These are phyloP conservation scores for Astrothelium macrocarpum DNA, from an alignment of 495 filamentous ascomycete species.

Conservation along the genomic window DNA sequence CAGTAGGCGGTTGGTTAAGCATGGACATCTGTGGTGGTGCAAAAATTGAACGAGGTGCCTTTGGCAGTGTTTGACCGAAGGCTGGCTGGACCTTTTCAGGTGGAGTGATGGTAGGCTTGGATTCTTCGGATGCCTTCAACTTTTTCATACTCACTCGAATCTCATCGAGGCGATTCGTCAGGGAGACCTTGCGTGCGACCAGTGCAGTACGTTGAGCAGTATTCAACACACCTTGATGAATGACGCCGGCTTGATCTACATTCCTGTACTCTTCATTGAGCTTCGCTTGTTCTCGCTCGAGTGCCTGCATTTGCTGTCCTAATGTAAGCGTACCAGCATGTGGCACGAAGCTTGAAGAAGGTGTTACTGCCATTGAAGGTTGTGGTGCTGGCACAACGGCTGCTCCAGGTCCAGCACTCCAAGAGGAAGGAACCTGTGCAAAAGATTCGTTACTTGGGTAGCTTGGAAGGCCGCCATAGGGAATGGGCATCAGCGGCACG, in stretches of 20 bases:
- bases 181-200: conserved; percentile 18
- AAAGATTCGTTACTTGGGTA: not conserved
- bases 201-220: conserved; percentile 16
- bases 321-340: not conserved
- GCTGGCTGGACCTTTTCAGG: not conserved
- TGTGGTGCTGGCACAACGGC: not conserved
- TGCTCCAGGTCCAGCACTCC: not conserved
- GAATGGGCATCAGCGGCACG: not conserved
- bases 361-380: not conserved
- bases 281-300: conserved; percentile 22
- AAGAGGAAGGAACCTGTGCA: not conserved
- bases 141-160: conserved; percentile 24
- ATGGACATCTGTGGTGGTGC: not conserved
- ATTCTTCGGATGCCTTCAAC: conserved; percentile 10
- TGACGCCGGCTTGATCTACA: conserved; percentile 22
- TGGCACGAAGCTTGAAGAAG: not conserved
- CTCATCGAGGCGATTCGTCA: conserved; percentile 18
- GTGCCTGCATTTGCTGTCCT: conserved; percentile 18
- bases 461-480: not conserved
- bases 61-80: conserved; percentile 1
- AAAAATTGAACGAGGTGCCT: not conserved
- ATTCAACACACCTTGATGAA: conserved; percentile 18
- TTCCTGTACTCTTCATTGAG: conserved; percentile 21
- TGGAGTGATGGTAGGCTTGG: not conserved
- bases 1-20: not conserved